Evolutionary conservation across 2,329 filamentous ascomycete species (phyloP), one percentile per base, ranked within the genome.

Genomic region (Aspergillus caelatus): DNA sequence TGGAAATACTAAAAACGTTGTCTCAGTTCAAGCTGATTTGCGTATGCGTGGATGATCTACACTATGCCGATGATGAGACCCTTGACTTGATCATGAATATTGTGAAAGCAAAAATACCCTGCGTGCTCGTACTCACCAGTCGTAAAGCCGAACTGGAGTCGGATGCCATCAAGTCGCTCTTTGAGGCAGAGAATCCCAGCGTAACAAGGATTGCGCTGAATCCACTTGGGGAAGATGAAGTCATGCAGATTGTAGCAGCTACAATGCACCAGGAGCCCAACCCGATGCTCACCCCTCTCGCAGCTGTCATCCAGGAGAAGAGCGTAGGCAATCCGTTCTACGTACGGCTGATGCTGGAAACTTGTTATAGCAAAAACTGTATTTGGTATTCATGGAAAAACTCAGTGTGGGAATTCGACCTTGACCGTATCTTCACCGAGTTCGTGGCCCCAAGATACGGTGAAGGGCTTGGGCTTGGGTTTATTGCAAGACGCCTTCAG

Each of bases 351-450:
- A 96, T 97, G 86, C 85, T 97, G 5, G 92, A 92, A 72, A 90
- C 91, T 3, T 96, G 92, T 74, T 89, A 96, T 75, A 88, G 92
- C 46, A 95, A 92, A 73, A 90, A 90, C 68, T 96, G 92, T 75
- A 91, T 97, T 57, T 96, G 89, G 86, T 97, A 96, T 77, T 93
- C 93, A 65, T 97, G 95, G 84, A 89, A 88, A 69, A 87, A 90
- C 67, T 91, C 89, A 54, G 85, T 86, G 53, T 98, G 94, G 94
- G 85, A 90, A 52, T 97, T 90, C 74, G 91, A 96, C 72, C 80
- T 97, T 12, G 93, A 97, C 76, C 88, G 86, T 67, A 87, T 97
- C 1, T 97, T 97, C 72, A 88, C 90, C 54, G 89, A 96, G 67
- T 96, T 97, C 71, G 87, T 91, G 70, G 88, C 89, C 50, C 89